Conservation (phyloP, 768 basidiomycete species). For the Zangia roseola region DNA sequence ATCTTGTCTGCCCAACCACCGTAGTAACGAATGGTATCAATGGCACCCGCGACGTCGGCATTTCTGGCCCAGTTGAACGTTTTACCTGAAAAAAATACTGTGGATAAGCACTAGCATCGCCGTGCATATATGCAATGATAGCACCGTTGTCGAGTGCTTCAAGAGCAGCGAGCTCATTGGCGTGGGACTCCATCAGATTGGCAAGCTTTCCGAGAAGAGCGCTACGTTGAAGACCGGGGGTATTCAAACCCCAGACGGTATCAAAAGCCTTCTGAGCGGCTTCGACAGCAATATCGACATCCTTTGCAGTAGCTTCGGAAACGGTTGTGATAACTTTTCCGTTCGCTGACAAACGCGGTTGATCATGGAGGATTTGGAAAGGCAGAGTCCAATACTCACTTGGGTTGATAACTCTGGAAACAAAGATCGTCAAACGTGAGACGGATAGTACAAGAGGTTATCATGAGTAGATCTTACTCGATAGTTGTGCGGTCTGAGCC, state of each 20-base stretch:
- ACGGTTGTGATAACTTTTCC: slow-evolving; percentile 62
- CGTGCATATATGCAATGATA: not conserved
- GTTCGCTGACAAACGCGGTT: slow-evolving; percentile 41
- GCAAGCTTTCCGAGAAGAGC: slow-evolving; percentile 62
- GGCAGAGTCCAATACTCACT: slow-evolving; percentile 26
- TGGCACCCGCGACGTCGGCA: slow-evolving; percentile 42
- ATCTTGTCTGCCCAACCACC: slow-evolving; percentile 94
- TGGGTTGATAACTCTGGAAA: slow-evolving; percentile 56
- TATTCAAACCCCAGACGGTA: slow-evolving; percentile 66
- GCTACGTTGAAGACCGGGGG: slow-evolving; percentile 50
- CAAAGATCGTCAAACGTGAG: not conserved
- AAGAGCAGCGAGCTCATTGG: slow-evolving; percentile 66
- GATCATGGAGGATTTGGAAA: not conserved
- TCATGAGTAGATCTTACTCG: slow-evolving; percentile 50
- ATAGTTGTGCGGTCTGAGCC: slow-evolving; percentile 58
- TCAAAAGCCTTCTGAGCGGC: slow-evolving; percentile 63
- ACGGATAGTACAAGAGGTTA: not conserved
- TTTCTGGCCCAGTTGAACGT: slow-evolving; percentile 47
- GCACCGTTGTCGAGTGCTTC: slow-evolving; percentile 70
- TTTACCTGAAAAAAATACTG: slow-evolving; percentile 43
- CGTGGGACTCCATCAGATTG: slow-evolving; percentile 57
- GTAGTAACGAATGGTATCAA: slow-evolving; percentile 65
- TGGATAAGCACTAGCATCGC: not conserved
- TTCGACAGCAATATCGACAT: slow-evolving; percentile 75
- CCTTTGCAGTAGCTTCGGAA: slow-evolving; percentile 56